These are phyloP conservation scores for Capronia americana DNA, from an alignment of 2,329 filamentous ascomycete genomes.

Conservation along the genomic window DNA sequence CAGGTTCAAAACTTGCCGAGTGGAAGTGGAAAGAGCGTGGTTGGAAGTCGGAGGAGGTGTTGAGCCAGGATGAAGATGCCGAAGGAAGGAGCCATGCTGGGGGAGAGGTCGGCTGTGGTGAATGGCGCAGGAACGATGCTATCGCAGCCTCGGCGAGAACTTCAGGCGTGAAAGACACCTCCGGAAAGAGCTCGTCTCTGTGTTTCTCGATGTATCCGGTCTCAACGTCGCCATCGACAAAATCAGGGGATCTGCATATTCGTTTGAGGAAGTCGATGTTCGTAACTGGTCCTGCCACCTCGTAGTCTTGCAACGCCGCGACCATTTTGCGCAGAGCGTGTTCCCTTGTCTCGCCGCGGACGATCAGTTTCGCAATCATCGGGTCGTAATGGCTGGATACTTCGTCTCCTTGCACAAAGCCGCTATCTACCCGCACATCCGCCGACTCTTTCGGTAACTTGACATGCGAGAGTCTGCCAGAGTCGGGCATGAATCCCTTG, in stretches of 20 bases:
- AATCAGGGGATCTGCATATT: slow-evolving; percentile 79
- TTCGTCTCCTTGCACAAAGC: slow-evolving; percentile 88
- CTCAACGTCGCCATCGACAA: slow-evolving; percentile 86
- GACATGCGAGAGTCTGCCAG: slow-evolving; percentile 83
- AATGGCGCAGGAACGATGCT: slow-evolving; percentile 63
- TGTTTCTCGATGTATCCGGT: slow-evolving; percentile 96
- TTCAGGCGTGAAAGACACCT: slow-evolving; percentile 68
- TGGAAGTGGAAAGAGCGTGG: slow-evolving; percentile 39
- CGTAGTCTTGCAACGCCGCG: slow-evolving; percentile 82
- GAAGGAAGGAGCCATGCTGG: slow-evolving; percentile 9
- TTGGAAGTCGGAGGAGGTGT: slow-evolving; percentile 37
- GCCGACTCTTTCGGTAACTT: slow-evolving; percentile 69
- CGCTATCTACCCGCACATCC: slow-evolving; percentile 88
- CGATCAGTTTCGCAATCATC: slow-evolving; percentile 98
- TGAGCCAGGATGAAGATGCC: slow-evolving; percentile 35
- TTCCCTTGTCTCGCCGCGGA: slow-evolving; percentile 77
- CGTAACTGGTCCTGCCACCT: slow-evolving; percentile 89
- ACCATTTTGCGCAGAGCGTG: slow-evolving; percentile 83
- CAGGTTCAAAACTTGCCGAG: slow-evolving; percentile 33
- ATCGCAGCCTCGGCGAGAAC: slow-evolving; percentile 87
- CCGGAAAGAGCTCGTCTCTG: slow-evolving; percentile 75
- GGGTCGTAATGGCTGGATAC: slow-evolving; percentile 96
- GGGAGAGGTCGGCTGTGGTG: not conserved
- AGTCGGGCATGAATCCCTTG: slow-evolving; percentile 91
- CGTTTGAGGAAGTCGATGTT: slow-evolving; percentile 97